Base-by-base conservation (phyloP, 2,329 filamentous ascomycete genomes). In the Ceratocystis variospora region DNA sequence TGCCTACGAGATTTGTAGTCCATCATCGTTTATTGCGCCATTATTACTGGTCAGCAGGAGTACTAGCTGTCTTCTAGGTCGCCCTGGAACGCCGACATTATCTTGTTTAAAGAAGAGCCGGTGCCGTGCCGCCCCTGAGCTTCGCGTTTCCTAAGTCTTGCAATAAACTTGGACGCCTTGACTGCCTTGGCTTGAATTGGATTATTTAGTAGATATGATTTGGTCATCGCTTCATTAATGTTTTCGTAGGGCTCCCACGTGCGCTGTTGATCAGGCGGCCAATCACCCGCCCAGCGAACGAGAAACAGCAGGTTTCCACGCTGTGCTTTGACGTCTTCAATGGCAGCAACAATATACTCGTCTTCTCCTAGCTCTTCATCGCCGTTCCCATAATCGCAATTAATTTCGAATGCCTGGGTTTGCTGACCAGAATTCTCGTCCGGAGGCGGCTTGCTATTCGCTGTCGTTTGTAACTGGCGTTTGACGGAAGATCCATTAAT, bases 241-340 rank as follows among this genome's bases (percentile, higher is more conserved):
- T 83, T 82, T 2, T 76, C 76, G 68, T 79, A 77, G 0, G 81
- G 82, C 70, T 85, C 82, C 82, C 82, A 85, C 0, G 81, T 80
- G 0, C 81, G 80, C 65, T 85, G 83, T 70, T 83, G 77, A 7
- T 78, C 79, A 0, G 76, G 73, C 0, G 82, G 80, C 82, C 82
- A 85, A 67, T 82, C 73, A 6, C 82, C 82, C 57, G 77, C 78
- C 82, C 82, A 85, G 5, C 79, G 77, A 0, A 85, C 81, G 37
- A 78, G 74, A 71, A 81, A 85, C 67, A 76, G 77, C 2, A 78
- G 78, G 1, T 70, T 71, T 3, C 75, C 75, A 12, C 76, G 73
- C 0, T 78, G 72, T 50, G 75, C 72, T 3, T 76, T 73, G 66
- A 78, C 74, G n/a, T 71, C 77, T 67, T 79, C 77, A 1, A 82